Evolutionary conservation across 352 stramenopile genomes (phyloP).

Genomic region (Thalassiosira exigua): DNA sequence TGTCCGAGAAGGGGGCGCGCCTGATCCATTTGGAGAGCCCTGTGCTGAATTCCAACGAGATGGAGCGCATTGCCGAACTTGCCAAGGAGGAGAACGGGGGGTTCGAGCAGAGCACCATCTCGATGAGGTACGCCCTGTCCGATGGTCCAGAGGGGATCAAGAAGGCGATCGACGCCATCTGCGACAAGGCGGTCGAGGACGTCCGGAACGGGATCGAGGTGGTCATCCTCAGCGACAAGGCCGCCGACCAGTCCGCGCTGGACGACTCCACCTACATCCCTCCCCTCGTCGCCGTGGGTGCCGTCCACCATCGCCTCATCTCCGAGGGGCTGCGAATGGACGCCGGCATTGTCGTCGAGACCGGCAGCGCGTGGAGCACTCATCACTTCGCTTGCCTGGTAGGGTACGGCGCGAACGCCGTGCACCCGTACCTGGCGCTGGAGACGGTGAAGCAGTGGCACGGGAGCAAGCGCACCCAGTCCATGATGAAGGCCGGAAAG

Average conservation of each 20-base stretch:
- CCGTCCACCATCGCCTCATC: slow-evolving; percentile 88
- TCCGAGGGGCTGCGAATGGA: slow-evolving; percentile 87
- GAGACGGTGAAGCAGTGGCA: slow-evolving; percentile 88
- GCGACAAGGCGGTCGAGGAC: slow-evolving; percentile 80
- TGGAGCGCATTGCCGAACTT: slow-evolving; percentile 77
- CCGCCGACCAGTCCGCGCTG: slow-evolving; percentile 62
- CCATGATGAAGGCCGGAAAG: slow-evolving; percentile 80
- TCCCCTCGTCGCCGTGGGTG: slow-evolving; percentile 85
- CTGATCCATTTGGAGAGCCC: slow-evolving; percentile 87
- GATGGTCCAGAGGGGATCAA: slow-evolving; percentile 77
- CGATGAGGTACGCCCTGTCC: slow-evolving; percentile 76
- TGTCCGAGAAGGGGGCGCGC: slow-evolving; percentile 78
- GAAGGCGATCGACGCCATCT: slow-evolving; percentile 81
- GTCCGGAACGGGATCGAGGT: slow-evolving; percentile 84
- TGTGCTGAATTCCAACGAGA: slow-evolving; percentile 84
- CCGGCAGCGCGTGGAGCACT: slow-evolving; percentile 87
- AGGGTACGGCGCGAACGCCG: slow-evolving; percentile 87
- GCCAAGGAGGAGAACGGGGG: slow-evolving; percentile 69
- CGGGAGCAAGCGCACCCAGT: slow-evolving; percentile 78
- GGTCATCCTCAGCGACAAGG: slow-evolving; percentile 86
- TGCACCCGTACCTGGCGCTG: slow-evolving; percentile 88
- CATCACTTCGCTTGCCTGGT: slow-evolving; percentile 88
- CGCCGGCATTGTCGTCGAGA: slow-evolving; percentile 86
- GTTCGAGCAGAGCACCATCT: slow-evolving; percentile 82
- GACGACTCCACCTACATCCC: slow-evolving; percentile 86